Percentiles rank a stretch among this genome's conserved stretches.
These are phyloP conservation scores for Acacia melanoxylon DNA, from an alignment of 306 rosid species.

Conservation along the genomic window DNA sequence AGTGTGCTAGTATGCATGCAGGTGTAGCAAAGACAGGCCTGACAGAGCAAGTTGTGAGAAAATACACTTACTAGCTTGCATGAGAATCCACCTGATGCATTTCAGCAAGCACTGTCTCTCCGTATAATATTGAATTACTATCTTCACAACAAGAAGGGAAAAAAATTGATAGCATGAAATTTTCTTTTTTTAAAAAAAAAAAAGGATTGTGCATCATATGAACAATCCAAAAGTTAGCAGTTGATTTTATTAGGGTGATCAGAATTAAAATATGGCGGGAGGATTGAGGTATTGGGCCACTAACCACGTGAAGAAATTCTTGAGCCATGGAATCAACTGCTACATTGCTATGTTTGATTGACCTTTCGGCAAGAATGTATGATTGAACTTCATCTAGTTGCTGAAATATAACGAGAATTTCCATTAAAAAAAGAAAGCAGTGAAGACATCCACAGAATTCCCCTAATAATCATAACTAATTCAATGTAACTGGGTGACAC, in stretches of 20 bases:
- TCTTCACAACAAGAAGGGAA: constrained; percentile 47
- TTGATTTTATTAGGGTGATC: background rate
- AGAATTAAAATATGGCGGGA: background rate
- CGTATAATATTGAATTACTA: constrained; percentile 70
- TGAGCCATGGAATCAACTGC: constrained; percentile 49
- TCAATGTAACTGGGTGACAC: background rate
- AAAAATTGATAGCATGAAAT: constrained; percentile 17
- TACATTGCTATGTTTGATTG: constrained; percentile 42
- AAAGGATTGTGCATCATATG: background rate
- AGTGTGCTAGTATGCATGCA: background rate
- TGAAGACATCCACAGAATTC: constrained; percentile 6
- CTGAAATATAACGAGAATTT: constrained; percentile 47
- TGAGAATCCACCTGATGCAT: constrained; percentile 77
- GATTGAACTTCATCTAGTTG: constrained; percentile 86
- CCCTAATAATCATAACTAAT: background rate
- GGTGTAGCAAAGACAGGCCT: constrained; percentile 20
- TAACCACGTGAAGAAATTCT: constrained; percentile 68
- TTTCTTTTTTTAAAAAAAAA: background rate
- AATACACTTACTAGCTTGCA: constrained; percentile 77
- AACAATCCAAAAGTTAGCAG: constrained; percentile 11
- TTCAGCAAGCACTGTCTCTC: constrained; percentile 96
- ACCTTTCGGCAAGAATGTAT: constrained; percentile 75
- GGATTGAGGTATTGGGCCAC: constrained; percentile 42
- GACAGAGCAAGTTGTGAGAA: constrained; percentile 20
- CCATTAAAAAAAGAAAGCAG: constrained; percentile 1